Evolutionary conservation across 2,329 filamentous ascomycete genomes (phyloP), one percentile per base, ranked within the genome.

Genomic region (Ciborinia camelliae): DNA sequence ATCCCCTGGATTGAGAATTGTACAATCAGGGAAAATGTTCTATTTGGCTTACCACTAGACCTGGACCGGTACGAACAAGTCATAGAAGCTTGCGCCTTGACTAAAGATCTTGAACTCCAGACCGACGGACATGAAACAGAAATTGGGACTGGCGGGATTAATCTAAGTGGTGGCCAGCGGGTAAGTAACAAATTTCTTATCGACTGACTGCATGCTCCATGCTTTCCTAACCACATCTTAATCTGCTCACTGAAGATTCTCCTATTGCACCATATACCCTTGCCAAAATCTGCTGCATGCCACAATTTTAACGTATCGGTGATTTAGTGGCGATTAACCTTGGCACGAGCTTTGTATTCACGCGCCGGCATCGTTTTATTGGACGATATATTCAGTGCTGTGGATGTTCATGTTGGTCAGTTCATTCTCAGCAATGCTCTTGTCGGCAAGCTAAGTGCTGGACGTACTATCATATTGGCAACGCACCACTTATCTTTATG

Each of bases 1-100:
- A 91, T 88, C 5, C 90, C 91, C 0, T 95, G 91, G 91, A 90
- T 94, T 58, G 90, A 93, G 73, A 93, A 92, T 71, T 88, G 87
- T 0, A 89, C 86, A 5, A 86, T 95, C 67, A 85, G 82, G 62
- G 86, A 91, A 57, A 95, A 94, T 70, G 88, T 94, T 58, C 75
- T 91, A 0, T 93, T 92, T 68, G 90, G 90, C 0, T 78, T 92
- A 4, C 90, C 90, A 0, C 83, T 82, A 45, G 83, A 91, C 62
- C 78, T 85, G 63, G 79, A 81, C 15, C 84, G 91, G 47, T 94
- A 93, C 72, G 77, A 80, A 1, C 83, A 86, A 70, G 90, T 90
- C 0, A 75, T 92, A 7, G 81, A 84, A 37, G 88, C 87, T 4
- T 93, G 90, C 68, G 89, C 90, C 0, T 74, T 95, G 35, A 82